phyloP scores from a whole-genome alignment of 1,284 basidiomycete genomes.

The Ustilago loliicola region DNA sequence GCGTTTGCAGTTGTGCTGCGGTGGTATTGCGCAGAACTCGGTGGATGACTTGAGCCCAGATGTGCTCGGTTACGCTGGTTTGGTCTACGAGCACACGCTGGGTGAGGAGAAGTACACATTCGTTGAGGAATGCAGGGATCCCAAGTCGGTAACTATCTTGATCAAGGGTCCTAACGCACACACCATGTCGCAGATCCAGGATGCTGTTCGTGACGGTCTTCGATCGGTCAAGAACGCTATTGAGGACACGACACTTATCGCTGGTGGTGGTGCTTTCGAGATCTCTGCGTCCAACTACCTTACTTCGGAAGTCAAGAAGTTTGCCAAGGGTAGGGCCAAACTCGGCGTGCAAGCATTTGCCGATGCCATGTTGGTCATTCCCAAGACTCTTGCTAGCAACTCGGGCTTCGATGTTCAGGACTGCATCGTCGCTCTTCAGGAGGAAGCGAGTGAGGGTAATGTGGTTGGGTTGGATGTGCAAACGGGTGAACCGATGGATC shows the following conservation, averaged over 20 bases:
- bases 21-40: slow-evolving; percentile 96
- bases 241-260: slow-evolving; percentile 88
- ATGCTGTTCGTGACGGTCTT: slow-evolving; percentile 94
- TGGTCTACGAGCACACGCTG: slow-evolving; percentile 98
- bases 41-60: slow-evolving; percentile 94
- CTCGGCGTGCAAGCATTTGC: slow-evolving; percentile 98
- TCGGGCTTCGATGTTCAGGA: slow-evolving; percentile 99
- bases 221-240: slow-evolving; percentile 97
- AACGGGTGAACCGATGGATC: slow-evolving; percentile 96
- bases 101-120: slow-evolving; percentile 99
- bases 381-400: slow-evolving; percentile 95
- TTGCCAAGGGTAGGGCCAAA: slow-evolving; percentile 94
- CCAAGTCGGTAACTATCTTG: slow-evolving; percentile 95
- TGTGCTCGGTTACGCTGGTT: slow-evolving; percentile 93
- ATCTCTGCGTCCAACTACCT: slow-evolving; percentile 91
- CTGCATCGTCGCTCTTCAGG: slow-evolving; percentile 89
- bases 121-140: slow-evolving; percentile 94
- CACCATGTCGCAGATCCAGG: slow-evolving; percentile 96
- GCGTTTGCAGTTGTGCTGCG: slow-evolving; percentile 80
- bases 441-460: slow-evolving; percentile 83
- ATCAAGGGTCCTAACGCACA: slow-evolving; percentile 91
- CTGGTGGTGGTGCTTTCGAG: slow-evolving; percentile 97
- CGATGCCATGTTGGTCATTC: slow-evolving; percentile 86
- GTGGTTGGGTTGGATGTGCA: slow-evolving; percentile 90
- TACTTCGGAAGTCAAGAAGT: slow-evolving; percentile 79